Conservation (phyloP, 2,329 filamentous ascomycete species). For the Colletotrichum graminicola region DNA sequence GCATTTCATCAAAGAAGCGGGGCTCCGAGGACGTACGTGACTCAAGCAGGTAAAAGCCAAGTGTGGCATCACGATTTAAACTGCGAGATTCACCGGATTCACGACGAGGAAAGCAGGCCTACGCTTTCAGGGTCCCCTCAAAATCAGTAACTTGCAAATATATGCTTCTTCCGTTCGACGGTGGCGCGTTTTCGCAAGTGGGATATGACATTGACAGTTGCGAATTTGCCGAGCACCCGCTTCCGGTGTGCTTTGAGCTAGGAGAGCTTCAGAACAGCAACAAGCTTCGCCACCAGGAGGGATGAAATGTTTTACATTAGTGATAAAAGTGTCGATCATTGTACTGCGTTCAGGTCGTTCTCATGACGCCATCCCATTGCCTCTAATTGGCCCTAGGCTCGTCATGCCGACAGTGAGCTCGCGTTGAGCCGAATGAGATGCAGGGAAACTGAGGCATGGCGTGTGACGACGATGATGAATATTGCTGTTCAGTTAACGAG, state of each 20-base stretch:
- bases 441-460: too few species aligned
- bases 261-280: too few species aligned
- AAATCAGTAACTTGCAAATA: background rate
- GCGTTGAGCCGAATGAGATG: too few species aligned
- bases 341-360: too few species aligned
- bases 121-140: background rate
- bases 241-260: background rate
- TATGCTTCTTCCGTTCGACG: background rate
- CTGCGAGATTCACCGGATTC: background rate
- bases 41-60: background rate
- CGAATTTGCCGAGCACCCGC: background rate
- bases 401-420: too few species aligned
- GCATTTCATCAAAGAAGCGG: background rate
- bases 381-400: too few species aligned
- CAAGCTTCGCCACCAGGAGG: too few species aligned
- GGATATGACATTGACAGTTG: background rate
- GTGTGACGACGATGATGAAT: too few species aligned
- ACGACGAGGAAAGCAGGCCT: background rate
- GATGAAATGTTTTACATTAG: too few species aligned
- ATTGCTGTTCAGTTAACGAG: too few species aligned
- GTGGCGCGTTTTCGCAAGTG: background rate
- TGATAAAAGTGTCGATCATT: too few species aligned
- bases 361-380: too few species aligned
- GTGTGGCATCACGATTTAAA: background rate
- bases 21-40: background rate